Evolutionary conservation across 768 basidiomycete species (phyloP).

Genomic region (Cyclocybe cylindracea): DNA sequence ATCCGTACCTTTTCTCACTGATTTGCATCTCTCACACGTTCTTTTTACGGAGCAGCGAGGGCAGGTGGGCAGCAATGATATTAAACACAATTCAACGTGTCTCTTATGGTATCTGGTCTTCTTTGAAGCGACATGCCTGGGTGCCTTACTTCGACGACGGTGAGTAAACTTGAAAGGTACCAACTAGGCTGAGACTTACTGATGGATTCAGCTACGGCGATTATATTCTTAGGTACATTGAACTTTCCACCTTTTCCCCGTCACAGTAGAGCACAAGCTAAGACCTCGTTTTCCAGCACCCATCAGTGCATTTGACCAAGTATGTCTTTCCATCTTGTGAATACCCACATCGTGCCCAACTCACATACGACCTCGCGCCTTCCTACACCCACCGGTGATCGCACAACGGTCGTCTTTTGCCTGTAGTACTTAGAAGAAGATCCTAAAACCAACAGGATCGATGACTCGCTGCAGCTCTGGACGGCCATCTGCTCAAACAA

Average conservation of each 20-base stretch:
- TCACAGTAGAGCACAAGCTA: background rate
- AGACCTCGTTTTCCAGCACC: conserved; percentile 47
- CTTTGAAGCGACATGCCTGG: conserved; percentile 70
- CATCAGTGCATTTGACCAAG: conserved; percentile 87
- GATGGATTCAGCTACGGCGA: conserved; percentile 61
- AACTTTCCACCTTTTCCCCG: background rate
- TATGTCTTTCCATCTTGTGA: conserved; percentile 19
- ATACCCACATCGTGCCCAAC: background rate
- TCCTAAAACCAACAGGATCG: conserved; percentile 73
- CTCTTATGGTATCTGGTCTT: conserved; percentile 1
- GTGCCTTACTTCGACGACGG: conserved; percentile 86
- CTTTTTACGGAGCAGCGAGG: conserved; percentile 17
- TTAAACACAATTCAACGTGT: background rate
- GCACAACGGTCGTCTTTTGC: background rate
- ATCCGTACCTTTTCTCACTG: background rate
- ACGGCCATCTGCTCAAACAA: conserved; percentile 74
- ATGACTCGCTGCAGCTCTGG: conserved; percentile 82
- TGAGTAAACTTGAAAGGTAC: conserved; percentile 30
- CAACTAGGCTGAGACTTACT: background rate
- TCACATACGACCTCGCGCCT: conserved; percentile 1
- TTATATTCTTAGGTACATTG: conserved; percentile 67
- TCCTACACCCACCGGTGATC: background rate
- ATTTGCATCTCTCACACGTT: background rate
- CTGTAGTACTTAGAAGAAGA: conserved; percentile 81
- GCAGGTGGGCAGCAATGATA: conserved; percentile 11